These are phyloP conservation scores for Citrus medica DNA, from an alignment of 345 rosid genomes.

Conservation along the genomic window DNA sequence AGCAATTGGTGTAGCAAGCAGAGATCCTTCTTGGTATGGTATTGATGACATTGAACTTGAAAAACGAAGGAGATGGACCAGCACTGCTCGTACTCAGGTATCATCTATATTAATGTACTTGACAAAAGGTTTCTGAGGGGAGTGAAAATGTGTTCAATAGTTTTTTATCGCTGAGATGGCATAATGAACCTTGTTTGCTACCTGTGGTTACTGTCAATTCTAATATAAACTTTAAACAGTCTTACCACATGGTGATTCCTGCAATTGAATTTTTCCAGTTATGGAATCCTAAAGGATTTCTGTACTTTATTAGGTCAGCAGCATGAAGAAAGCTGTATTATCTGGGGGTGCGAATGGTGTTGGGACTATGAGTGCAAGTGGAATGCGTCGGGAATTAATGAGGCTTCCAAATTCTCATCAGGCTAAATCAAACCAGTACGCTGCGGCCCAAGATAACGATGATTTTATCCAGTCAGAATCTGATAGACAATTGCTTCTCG, in stretches of 20 bases:
- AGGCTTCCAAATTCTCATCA: constrained; percentile 69
- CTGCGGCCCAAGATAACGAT: constrained; percentile 49
- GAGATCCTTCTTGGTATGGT: constrained; percentile 90
- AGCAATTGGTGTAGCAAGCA: constrained; percentile 79
- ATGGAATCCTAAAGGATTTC: constrained; percentile 14
- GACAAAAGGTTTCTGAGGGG: neutral
- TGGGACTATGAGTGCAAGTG: constrained; percentile 45
- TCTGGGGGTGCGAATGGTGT: constrained; percentile 50
- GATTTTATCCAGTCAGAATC: constrained; percentile 87
- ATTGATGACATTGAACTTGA: constrained; percentile 83
- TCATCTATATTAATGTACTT: neutral
- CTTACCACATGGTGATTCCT: neutral
- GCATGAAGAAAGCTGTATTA: constrained; percentile 65
- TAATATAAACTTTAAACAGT: neutral
- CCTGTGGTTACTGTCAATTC: neutral
- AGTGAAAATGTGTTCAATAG: neutral
- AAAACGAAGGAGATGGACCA: constrained; percentile 88
- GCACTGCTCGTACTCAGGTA: constrained; percentile 80
- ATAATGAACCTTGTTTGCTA: neutral
- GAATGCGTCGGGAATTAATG: constrained; percentile 78
- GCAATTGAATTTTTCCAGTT: neutral
- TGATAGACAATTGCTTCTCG: constrained; percentile 90
- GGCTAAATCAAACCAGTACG: constrained; percentile 55
- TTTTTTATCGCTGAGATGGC: constrained; percentile 6
- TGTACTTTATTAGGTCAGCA: constrained; percentile 51